Evolutionary conservation across 352 stramenopile genomes (phyloP), one percentile per base, ranked within the genome.

Genomic region (Pythium inflatum): DNA sequence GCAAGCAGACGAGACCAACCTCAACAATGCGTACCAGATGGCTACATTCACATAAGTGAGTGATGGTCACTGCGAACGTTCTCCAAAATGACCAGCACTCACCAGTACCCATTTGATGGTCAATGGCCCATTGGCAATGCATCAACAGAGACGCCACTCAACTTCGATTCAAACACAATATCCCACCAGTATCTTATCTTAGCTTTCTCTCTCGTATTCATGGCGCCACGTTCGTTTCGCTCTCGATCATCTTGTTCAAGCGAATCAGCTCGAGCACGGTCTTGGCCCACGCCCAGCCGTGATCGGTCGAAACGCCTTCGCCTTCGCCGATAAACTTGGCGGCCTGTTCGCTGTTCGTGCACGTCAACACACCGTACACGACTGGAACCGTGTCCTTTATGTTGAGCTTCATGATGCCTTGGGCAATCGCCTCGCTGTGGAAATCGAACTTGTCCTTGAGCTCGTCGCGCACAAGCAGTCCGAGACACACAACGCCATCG

Each of bases 361-460:
- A 74, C 2, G 60, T 70, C n/a, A 74, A 53, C 43, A 74, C 61
- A 11, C 60, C 68, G 48, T 74, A 74, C 20, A 74, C 38, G 36
- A 74, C 61, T 5, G 68, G 68, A 16, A 70, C 34, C 6, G 33
- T 57, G 43, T 54, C 68, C 36, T 74, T 69, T 14, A 74, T 45
- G 62, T 74, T 74, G 60, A 70, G 61, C 68, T 74, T 74, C 68
- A 74, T 74, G 68, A 74, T 66, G 38, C 68, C 61, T 22, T 62
- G 68, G 16, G 68, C 61, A 9, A 74, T 55, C 3, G 60, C 61
- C 46, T 62, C 24, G 41, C 68, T 66, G 22, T 70, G 41, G 36
- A 66, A 66, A 27, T 61, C 60, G 59, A 75, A 71, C 46, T 70
- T 49, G 31, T 75, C 68, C 28, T 57, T 8, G 31, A 61, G 45